These are phyloP conservation scores for Gymnopus androsaceus DNA, from an alignment of 1,284 basidiomycete genomes.

Conservation along the genomic window DNA sequence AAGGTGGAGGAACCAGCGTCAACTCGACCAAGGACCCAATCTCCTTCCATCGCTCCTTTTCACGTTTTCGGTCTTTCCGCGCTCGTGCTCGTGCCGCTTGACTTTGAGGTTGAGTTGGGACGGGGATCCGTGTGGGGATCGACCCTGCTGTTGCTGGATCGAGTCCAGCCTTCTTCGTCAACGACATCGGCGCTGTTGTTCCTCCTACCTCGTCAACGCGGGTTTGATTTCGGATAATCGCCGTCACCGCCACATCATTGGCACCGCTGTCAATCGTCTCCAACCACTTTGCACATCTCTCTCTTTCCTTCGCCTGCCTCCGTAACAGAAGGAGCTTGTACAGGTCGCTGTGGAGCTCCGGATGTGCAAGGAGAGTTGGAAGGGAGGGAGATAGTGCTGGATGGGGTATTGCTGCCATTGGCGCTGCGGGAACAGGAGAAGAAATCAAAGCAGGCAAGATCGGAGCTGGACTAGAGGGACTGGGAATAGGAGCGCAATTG, in stretches of 20 bases:
- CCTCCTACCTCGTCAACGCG: too few species aligned
- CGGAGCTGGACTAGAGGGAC: not conserved
- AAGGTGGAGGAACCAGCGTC: constrained; percentile 30
- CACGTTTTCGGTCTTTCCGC: constrained; percentile 44
- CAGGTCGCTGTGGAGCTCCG: constrained; percentile 39
- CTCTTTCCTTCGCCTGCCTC: constrained; percentile 39
- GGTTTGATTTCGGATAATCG: too few species aligned
- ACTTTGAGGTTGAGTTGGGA: not conserved
- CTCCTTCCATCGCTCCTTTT: constrained; percentile 54
- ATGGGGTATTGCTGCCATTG: not conserved
- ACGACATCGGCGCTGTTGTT: not conserved
- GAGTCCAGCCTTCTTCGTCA: not conserved
- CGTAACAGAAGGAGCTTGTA: constrained; percentile 40
- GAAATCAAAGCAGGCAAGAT: not conserved
- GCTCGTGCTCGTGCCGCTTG: constrained; percentile 42
- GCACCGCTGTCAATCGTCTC: constrained; percentile 29
- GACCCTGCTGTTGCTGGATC: too few species aligned
- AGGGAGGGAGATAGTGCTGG: constrained; percentile 34
- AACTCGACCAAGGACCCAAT: constrained; percentile 50
- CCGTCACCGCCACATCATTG: not conserved
- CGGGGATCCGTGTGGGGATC: too few species aligned
- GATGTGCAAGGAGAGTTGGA: constrained; percentile 36
- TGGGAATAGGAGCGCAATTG: constrained; percentile 10
- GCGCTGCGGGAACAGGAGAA: not conserved
- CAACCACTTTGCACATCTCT: constrained; percentile 39